These are phyloP conservation scores for Sclerotinia spermophila DNA, from an alignment of 2,329 filamentous ascomycete genomes.

Conservation along the genomic window DNA sequence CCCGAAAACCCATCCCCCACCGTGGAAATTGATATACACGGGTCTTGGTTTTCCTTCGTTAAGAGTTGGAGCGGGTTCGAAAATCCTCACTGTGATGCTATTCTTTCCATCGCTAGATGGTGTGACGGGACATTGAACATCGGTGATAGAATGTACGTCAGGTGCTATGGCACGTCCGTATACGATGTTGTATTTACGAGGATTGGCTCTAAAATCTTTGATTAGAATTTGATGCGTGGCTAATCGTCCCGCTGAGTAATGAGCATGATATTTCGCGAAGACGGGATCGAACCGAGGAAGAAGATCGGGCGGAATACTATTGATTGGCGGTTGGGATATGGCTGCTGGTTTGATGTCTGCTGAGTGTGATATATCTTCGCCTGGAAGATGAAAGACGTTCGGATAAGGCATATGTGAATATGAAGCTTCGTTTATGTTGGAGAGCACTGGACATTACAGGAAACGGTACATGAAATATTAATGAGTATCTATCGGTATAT, in stretches of 20 bases:
- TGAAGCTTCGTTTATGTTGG: background rate
- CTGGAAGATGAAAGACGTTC: slow-evolving; percentile 10
- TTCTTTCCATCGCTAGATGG: slow-evolving; percentile 40
- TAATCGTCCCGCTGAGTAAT: slow-evolving; percentile 42
- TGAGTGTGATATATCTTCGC: slow-evolving; percentile 1
- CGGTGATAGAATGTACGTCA: slow-evolving; percentile 40
- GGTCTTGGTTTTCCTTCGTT: slow-evolving; percentile 35
- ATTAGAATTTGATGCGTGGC: slow-evolving; percentile 40
- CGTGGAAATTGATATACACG: slow-evolving; percentile 39
- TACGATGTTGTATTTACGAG: slow-evolving; percentile 37
- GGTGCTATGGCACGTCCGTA: slow-evolving; percentile 40
- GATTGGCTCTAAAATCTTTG: slow-evolving; percentile 39
- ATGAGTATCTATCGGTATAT: background rate
- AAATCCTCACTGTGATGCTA: slow-evolving; percentile 40
- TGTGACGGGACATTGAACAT: slow-evolving; percentile 38
- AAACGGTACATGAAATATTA: background rate
- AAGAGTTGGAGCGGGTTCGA: slow-evolving; percentile 37
- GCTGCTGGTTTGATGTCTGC: slow-evolving; percentile 15
- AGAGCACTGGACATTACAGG: background rate
- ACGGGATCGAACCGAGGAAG: slow-evolving; percentile 40
- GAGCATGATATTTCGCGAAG: slow-evolving; percentile 43
- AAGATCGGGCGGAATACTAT: slow-evolving; percentile 41
- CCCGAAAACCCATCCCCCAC: slow-evolving; percentile 42
- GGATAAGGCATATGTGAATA: background rate
- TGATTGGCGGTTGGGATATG: slow-evolving; percentile 40